phyloP scores from a whole-genome alignment of 2,329 filamentous ascomycete genomes.

The Neofusicoccum cordaticola region DNA sequence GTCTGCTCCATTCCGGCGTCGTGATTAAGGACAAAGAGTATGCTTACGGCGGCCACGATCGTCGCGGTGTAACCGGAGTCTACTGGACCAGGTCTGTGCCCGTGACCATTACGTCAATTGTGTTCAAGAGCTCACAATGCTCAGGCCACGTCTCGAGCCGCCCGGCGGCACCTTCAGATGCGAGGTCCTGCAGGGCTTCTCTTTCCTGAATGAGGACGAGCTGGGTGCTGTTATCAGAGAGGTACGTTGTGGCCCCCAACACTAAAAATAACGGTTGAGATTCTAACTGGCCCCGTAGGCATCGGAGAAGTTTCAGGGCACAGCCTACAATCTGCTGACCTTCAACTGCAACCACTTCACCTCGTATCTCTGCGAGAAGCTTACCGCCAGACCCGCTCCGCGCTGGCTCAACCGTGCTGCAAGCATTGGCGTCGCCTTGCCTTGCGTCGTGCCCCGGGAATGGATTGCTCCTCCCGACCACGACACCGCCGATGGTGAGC shows the following conservation, averaged over 20 bases:
- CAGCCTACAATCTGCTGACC: constrained; percentile 75
- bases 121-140: not conserved
- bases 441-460: constrained; percentile 77
- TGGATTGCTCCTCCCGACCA: constrained; percentile 79
- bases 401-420: constrained; percentile 79
- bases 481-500: constrained; percentile 67
- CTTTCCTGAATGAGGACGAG: constrained; percentile 65
- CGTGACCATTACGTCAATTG: constrained; percentile 4
- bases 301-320: constrained; percentile 70
- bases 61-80: constrained; percentile 68
- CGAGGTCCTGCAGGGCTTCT: constrained; percentile 77
- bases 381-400: constrained; percentile 69
- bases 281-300: constrained; percentile 43
- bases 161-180: constrained; percentile 74
- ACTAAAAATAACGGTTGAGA: not conserved
- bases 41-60: constrained; percentile 79
- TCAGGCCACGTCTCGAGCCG: constrained; percentile 61
- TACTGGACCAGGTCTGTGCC: constrained; percentile 66
- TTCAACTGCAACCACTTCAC: constrained; percentile 91
- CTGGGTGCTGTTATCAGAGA: constrained; percentile 67
- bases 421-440: constrained; percentile 75
- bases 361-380: constrained; percentile 67
- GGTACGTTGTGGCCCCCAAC: constrained; percentile 22
- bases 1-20: constrained; percentile 77
- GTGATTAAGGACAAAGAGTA: constrained; percentile 80